Evolutionary conservation across 2,329 filamentous ascomycete genomes (phyloP), one percentile per base, ranked within the genome.

Genomic region (Mollisiaceae sp.): DNA sequence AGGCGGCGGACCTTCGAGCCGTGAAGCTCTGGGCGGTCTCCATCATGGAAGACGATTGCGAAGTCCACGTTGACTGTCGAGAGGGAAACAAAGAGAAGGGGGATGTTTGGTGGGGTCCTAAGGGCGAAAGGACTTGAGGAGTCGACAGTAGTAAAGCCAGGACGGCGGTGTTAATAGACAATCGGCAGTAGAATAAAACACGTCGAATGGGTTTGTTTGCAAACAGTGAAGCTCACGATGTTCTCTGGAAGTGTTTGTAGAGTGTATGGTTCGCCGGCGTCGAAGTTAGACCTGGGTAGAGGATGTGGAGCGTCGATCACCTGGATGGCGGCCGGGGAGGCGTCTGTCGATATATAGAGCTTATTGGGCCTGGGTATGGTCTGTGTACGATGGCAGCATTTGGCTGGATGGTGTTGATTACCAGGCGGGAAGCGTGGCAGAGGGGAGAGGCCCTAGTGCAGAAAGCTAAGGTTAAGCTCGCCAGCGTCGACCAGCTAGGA

Each of bases 1-100:
- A 86, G 68, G 90, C 87, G 74, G 89, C 89, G 75, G 88, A 86
- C 78, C 90, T 86, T 74, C 91, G 86, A 77, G 89, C 84, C 71
- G 89, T 86, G 76, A 93, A 88, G 80, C 89, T 90, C 75, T 85
- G 82, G 72, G 85, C 83, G 73, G 83, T 81, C 77, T 83, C 83
- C 80, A 89, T 84, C 77, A 81, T 71, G 63, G 63, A 72, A 69
- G 58, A 70, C 63, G 62, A 69, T 67, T 80, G 69, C 59, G 66
- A 71, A 70, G 67, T 70, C 70, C 66, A 72, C 66, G 67, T 32
- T 64, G 69, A 56, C 47, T 64, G 41, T 45, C 64, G 63, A 32
- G n/a, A 50, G 58, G 65, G 50, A 35, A 60, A 43, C 14, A 50
- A 64, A 18, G 50, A 43, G 59, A 36, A 27, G 12, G 52, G 62